These are phyloP conservation scores for Ganoderma lingzhi DNA, from an alignment of 1,284 basidiomycete genomes.

Conservation along the genomic window DNA sequence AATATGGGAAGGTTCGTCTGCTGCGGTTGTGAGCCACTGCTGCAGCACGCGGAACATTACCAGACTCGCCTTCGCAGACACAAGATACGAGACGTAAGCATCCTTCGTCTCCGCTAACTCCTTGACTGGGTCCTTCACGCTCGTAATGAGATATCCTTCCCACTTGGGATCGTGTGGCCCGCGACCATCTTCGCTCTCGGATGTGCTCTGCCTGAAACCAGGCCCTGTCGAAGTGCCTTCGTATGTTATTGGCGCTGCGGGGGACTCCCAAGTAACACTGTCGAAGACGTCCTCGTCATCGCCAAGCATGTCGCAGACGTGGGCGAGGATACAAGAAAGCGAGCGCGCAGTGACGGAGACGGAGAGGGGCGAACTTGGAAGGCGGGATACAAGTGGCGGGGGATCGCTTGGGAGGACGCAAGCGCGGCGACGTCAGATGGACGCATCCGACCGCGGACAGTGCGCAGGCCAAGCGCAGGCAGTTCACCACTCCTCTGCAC, in stretches of 20 bases:
- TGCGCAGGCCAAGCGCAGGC: neutral
- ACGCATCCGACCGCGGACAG: conserved; percentile 1
- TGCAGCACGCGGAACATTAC: neutral
- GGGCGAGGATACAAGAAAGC: conserved; percentile 16
- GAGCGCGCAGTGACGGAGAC: conserved; percentile 17
- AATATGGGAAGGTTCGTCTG: conserved; percentile 88
- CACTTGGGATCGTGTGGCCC: conserved; percentile 83
- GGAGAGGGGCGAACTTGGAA: conserved; percentile 6
- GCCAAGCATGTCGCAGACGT: conserved; percentile 62
- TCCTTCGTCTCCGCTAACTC: conserved; percentile 97
- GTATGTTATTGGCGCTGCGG: conserved; percentile 60
- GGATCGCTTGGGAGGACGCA: conserved; percentile 4
- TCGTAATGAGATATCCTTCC: conserved; percentile 88
- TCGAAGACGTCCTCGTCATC: conserved; percentile 89
- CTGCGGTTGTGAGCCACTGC: conserved; percentile 4
- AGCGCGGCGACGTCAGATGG: conserved; percentile 24
- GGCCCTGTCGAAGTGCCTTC: conserved; percentile 60
- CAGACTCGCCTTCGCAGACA: conserved; percentile 81
- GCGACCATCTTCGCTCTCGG: conserved; percentile 64
- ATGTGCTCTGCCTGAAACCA: conserved; percentile 80
- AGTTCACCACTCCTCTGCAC: conserved; percentile 7
- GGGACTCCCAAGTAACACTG: conserved; percentile 86
- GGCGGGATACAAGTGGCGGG: neutral
- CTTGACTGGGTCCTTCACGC: conserved; percentile 92
- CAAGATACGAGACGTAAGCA: conserved; percentile 94